Base-by-base conservation (phyloP, 345 rosid genomes). In the Odontarrhena argentea region DNA sequence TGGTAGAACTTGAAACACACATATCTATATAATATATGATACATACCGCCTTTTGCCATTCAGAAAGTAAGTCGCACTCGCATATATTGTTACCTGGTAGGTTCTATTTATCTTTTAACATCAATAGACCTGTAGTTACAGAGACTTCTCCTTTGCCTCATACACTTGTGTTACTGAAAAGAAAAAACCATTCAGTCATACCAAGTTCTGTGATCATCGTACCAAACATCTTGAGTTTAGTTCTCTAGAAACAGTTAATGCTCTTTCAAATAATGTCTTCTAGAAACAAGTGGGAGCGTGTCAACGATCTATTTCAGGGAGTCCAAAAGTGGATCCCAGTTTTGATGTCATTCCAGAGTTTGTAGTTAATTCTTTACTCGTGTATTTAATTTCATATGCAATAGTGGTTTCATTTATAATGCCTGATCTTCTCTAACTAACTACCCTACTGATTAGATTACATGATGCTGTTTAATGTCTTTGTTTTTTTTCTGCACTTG, bases 1-100 rank as follows among this genome's bases (percentile, higher is more conserved):
- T 77, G 87, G 86, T 53, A 81, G 88, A 77, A 78, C 58, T 61
- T 56, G 15, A 69, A 18, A 26, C 83, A 76, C 77, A 52, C 24
- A n/a, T 6, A 24, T 24, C 22, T 46, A 54, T 53, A 26, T 14
- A 28, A 46, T 5, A 55, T 37, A 4, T 45, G 26, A 38, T 49
- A 40, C 37, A 15, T 47, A 8, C 28, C 36, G 28, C 1, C 10
- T 9, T 38, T 55, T 69, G 22, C 32, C n/a, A 32, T 7, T 43
- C 59, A 28, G 59, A 15, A 18, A 48, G 3, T 14, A 26, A 10
- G 6, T 38, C 25, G 15, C 43, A 63, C 56, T 38, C 35, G 9
- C 50, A 63, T 63, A 55, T 55, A 40, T 32, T 49, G 46, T 51
- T 26, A 25, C 51, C 41, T 52, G 48, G 77, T 73, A 59, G 5